Percentiles rank a stretch among this genome's conserved stretches.
These are phyloP conservation scores for Caloboletus firmus DNA, from an alignment of 1,284 basidiomycete species.

Conservation along the genomic window DNA sequence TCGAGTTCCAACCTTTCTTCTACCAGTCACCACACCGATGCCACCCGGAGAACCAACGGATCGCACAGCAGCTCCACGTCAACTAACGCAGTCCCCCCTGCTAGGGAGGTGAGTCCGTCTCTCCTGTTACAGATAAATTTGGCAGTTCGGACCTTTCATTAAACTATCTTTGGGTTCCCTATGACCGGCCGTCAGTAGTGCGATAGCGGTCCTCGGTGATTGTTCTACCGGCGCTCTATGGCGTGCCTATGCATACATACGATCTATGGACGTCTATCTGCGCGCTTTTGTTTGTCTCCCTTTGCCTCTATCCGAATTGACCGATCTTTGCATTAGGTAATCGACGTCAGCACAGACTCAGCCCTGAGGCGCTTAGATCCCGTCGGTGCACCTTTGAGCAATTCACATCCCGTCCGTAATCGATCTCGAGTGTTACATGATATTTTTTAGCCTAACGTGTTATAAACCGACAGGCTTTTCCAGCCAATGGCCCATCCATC, in stretches of 20 bases:
- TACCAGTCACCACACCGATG: slow-evolving; percentile 26
- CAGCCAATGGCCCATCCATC: slow-evolving; percentile 4
- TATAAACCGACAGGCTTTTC: slow-evolving; percentile 23
- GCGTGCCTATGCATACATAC: no score
- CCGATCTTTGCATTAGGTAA: slow-evolving; percentile 27
- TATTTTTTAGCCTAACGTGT: slow-evolving; percentile 15
- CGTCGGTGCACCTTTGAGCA: not conserved
- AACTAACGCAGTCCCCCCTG: slow-evolving; percentile 21
- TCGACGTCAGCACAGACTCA: slow-evolving; percentile 18
- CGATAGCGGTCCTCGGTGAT: slow-evolving; percentile 25
- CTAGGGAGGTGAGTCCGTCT: slow-evolving; percentile 21
- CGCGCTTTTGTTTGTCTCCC: slow-evolving; percentile 14
- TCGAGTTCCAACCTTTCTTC: slow-evolving; percentile 29
- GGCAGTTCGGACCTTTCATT: slow-evolving; percentile 16
- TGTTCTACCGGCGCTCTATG: slow-evolving; percentile 15
- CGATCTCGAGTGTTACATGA: slow-evolving; percentile 8
- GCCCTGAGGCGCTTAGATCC: slow-evolving; percentile 26
- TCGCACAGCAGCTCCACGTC: slow-evolving; percentile 26
- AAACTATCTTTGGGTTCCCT: slow-evolving; percentile 15
- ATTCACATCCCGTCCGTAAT: slow-evolving; percentile 24
- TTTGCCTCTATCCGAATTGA: slow-evolving; percentile 10
- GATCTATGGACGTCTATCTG: not conserved
- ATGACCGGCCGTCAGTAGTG: slow-evolving; percentile 12
- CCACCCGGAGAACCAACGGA: slow-evolving; percentile 25
- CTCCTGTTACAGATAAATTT: slow-evolving; percentile 9